A percentile compares a stretch with the other conserved stretches of the same genome.
Evolutionary conservation across 192 early-diverging fungal species (phyloP).

Genomic region (Gonapodya prolifera): DNA sequence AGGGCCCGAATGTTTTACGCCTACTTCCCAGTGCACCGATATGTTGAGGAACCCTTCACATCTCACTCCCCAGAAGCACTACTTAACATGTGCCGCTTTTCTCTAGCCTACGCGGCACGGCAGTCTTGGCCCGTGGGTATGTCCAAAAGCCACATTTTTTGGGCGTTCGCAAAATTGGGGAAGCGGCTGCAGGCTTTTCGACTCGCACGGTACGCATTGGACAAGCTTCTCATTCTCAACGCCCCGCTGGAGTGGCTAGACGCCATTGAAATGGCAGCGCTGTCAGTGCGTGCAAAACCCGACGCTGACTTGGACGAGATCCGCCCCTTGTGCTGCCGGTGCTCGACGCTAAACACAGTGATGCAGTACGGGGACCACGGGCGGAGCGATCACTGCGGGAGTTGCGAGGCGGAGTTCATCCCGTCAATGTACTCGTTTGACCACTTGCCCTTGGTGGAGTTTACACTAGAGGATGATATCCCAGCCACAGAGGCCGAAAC

Average conservation of each 20-base stretch:
- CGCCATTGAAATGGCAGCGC: slow-evolving; percentile 28
- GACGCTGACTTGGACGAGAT: slow-evolving; percentile 27
- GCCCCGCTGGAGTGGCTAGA: slow-evolving; percentile 29
- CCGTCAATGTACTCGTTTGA: not conserved
- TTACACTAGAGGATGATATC: not conserved
- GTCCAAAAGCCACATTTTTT: slow-evolving; percentile 29
- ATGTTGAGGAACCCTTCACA: slow-evolving; percentile 46
- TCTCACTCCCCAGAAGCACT: slow-evolving; percentile 29
- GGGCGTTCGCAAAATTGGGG: slow-evolving; percentile 35
- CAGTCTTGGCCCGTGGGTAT: slow-evolving; percentile 20
- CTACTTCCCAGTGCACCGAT: slow-evolving; percentile 31
- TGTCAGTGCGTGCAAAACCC: slow-evolving; percentile 29
- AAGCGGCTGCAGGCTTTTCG: slow-evolving; percentile 26
- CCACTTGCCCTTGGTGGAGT: not conserved
- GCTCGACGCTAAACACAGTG: slow-evolving; percentile 21
- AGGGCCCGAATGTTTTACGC: slow-evolving; percentile 40
- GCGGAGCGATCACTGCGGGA: not conserved
- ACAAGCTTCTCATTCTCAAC: slow-evolving; percentile 22
- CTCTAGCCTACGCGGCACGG: slow-evolving; percentile 17
- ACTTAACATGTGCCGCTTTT: slow-evolving; percentile 36
- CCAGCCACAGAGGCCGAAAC: not conserved
- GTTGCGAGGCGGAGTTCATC: not conserved
- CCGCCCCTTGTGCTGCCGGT: slow-evolving; percentile 26
- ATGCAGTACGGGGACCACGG: not conserved
- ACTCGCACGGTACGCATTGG: slow-evolving; percentile 27